Evolutionary conservation across 192 early-diverging fungal genomes (phyloP).

Genomic region (Podila horticola): DNA sequence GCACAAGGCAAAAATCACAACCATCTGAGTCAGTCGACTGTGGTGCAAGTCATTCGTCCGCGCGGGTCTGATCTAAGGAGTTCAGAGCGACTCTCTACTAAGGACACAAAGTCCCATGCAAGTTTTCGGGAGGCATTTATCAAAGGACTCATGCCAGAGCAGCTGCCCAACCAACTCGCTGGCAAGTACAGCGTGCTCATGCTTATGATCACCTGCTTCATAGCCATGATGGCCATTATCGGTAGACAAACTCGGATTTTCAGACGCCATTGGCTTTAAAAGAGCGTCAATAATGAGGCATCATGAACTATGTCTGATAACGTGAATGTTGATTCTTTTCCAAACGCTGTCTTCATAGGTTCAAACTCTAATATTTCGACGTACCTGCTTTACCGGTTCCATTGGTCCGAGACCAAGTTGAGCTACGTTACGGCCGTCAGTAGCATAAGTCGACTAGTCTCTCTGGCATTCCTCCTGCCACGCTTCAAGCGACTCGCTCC

Average conservation of each 20-base stretch:
- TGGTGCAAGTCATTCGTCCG: neutral
- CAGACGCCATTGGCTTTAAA: too few species aligned
- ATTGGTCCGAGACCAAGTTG: conserved; percentile 10
- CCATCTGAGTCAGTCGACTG: neutral
- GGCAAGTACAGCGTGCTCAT: conserved; percentile 27
- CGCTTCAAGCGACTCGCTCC: conserved; percentile 10
- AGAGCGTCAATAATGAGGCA: too few species aligned
- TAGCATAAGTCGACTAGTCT: conserved; percentile 19
- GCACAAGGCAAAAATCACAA: neutral
- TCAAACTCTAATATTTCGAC: neutral
- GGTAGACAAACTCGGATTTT: too few species aligned
- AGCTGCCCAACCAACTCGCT: conserved; percentile 13
- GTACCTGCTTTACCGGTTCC: conserved; percentile 27
- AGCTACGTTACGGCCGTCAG: conserved; percentile 13
- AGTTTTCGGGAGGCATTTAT: too few species aligned
- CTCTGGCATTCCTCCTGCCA: conserved; percentile 20
- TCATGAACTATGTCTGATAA: too few species aligned
- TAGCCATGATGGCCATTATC: conserved; percentile 6
- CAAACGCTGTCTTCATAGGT: too few species aligned
- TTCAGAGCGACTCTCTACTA: too few species aligned
- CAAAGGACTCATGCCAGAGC: conserved; percentile 4
- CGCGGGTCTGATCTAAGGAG: too few species aligned
- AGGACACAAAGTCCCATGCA: too few species aligned
- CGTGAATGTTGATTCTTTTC: too few species aligned
- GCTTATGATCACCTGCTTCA: conserved; percentile 26